Evolutionary conservation across 2,329 filamentous ascomycete species (phyloP).

Genomic region (Teratosphaeriaceae sp.): DNA sequence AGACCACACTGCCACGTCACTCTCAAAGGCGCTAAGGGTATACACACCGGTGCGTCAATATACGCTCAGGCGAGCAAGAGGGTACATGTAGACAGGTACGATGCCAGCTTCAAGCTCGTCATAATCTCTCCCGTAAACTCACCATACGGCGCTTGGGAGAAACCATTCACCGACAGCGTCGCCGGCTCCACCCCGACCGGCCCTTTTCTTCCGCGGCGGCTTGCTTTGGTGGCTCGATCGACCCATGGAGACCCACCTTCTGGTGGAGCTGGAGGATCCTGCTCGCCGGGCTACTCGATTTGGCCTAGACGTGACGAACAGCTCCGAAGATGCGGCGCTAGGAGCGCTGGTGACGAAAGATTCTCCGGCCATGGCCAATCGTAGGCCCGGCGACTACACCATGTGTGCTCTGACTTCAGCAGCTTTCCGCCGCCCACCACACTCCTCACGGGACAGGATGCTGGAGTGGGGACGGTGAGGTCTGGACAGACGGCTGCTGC

Average conservation of each 20-base stretch:
- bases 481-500: not conserved
- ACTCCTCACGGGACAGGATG: not conserved
- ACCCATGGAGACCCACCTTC: not conserved
- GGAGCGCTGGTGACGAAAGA: not conserved
- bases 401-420: constrained; percentile 4
- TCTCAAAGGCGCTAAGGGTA: too few species aligned
- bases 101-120: too few species aligned
- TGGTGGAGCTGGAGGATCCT: constrained; percentile 3
- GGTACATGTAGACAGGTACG: too few species aligned
- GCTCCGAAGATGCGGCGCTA: not conserved
- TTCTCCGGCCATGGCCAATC: constrained; percentile 6
- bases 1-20: too few species aligned
- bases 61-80: not conserved
- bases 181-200: too few species aligned
- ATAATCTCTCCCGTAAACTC: too few species aligned
- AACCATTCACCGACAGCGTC: not conserved
- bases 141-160: not conserved
- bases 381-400: not conserved
- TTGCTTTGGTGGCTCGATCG: not conserved
- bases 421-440: not conserved
- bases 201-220: too few species aligned
- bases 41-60: too few species aligned
- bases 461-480: constrained; percentile 2
- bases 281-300: not conserved
- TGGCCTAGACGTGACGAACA: not conserved